phyloP scores from a whole-genome alignment of 805 yeast genomes.

The Yamadazyma endophytica region DNA sequence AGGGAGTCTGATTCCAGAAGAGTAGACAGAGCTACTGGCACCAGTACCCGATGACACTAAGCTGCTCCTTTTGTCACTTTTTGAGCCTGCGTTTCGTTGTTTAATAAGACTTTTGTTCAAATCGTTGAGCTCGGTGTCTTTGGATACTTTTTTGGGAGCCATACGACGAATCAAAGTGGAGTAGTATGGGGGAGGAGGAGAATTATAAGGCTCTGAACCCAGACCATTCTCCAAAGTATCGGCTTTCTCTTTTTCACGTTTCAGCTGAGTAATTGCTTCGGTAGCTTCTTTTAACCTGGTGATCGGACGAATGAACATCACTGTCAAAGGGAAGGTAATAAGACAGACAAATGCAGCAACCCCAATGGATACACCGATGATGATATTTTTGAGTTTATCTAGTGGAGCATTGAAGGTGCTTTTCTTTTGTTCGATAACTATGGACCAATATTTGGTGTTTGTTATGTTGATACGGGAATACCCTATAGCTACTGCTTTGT shows the following conservation, averaged over 20 bases:
- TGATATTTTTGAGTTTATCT: constrained; percentile 57
- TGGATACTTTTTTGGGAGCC: constrained; percentile 1
- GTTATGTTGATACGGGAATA: constrained; percentile 26
- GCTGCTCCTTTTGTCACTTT: constrained; percentile 23
- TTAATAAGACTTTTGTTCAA: not conserved
- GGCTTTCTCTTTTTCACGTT: constrained; percentile 19
- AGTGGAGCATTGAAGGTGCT: constrained; percentile 60
- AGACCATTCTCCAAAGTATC: no score
- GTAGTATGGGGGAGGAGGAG: constrained; percentile 15
- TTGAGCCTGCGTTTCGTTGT: not conserved
- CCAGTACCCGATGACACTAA: constrained; percentile 26
- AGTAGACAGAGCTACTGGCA: constrained; percentile 35
- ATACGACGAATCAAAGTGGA: constrained; percentile 11
- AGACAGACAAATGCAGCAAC: constrained; percentile 71
- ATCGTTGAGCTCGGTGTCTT: constrained; percentile 2
- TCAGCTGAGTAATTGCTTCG: constrained; percentile 56
- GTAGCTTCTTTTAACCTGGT: constrained; percentile 77
- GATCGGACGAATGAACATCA: constrained; percentile 81
- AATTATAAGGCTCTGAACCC: constrained; percentile 10
- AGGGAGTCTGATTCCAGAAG: constrained; percentile 38
- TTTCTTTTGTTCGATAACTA: constrained; percentile 63
- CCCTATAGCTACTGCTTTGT: constrained; percentile 30
- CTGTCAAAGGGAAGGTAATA: constrained; percentile 78
- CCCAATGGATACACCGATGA: constrained; percentile 74
- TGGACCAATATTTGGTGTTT: constrained; percentile 56